Percentiles rank a stretch among this genome's conserved stretches.
These are phyloP conservation scores for Annulohypoxylon truncatum DNA, from an alignment of 2,329 filamentous ascomycete species.

Conservation along the genomic window DNA sequence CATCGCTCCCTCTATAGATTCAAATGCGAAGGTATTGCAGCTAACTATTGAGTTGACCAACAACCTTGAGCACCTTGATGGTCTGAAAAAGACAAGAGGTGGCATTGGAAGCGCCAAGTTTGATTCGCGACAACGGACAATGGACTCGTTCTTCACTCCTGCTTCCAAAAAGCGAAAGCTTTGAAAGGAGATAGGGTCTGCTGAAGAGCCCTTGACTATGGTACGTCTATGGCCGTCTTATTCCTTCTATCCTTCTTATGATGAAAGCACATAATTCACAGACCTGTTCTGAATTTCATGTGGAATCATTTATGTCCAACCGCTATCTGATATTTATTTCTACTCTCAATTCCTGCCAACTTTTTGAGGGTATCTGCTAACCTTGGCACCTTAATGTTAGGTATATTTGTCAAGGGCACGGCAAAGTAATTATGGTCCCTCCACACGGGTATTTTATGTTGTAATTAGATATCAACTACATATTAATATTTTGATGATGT, in stretches of 20 bases:
- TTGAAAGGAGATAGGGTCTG: slow-evolving; percentile 41
- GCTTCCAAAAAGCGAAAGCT: slow-evolving; percentile 62
- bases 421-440: not conserved
- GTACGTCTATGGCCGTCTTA: slow-evolving; percentile 53
- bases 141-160: slow-evolving; percentile 77
- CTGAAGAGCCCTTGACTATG: slow-evolving; percentile 39
- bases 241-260: slow-evolving; percentile 67
- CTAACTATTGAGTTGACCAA: slow-evolving; percentile 72
- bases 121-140: slow-evolving; percentile 79
- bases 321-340: slow-evolving; percentile 75
- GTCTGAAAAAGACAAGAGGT: slow-evolving; percentile 81
- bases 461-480: not conserved
- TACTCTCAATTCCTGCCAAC: slow-evolving; percentile 6
- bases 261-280: slow-evolving; percentile 80
- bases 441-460: not conserved
- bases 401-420: not conserved
- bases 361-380: slow-evolving; percentile 22
- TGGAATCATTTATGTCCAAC: slow-evolving; percentile 81
- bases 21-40: slow-evolving; percentile 33
- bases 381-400: not conserved
- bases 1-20: not conserved
- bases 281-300: slow-evolving; percentile 83
- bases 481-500: too few relatives aligned
- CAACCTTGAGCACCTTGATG: slow-evolving; percentile 75
- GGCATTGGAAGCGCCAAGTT: slow-evolving; percentile 83